These are phyloP conservation scores for Colletotrichum higginsianum DNA, from an alignment of 2,329 filamentous ascomycete species.

Conservation along the genomic window DNA sequence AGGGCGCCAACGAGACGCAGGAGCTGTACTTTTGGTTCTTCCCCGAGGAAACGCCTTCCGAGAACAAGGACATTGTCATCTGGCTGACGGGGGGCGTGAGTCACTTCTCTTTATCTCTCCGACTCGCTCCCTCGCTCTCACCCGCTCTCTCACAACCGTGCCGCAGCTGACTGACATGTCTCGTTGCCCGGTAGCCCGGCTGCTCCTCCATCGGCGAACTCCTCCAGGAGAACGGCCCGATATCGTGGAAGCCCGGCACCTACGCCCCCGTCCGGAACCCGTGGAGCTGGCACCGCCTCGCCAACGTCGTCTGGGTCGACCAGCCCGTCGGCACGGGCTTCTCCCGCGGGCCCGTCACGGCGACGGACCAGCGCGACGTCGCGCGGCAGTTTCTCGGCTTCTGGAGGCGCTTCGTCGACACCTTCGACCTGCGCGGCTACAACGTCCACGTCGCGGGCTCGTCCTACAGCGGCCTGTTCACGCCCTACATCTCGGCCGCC, in stretches of 20 bases:
- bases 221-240: conserved; percentile 83
- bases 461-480: conserved; percentile 77
- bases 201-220: conserved; percentile 77
- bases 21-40: conserved; percentile 78
- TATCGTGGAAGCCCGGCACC: conserved; percentile 80
- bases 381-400: conserved; percentile 82
- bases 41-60: conserved; percentile 62
- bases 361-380: conserved; percentile 77
- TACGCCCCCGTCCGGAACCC: conserved; percentile 74
- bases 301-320: conserved; percentile 84
- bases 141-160: no score
- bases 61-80: conserved; percentile 72
- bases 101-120: background rate
- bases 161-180: no score
- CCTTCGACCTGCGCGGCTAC: conserved; percentile 75
- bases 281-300: conserved; percentile 82
- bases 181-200: conserved; percentile 57
- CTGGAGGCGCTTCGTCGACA: conserved; percentile 82
- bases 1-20: conserved; percentile 56
- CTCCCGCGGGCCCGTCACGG: conserved; percentile 74
- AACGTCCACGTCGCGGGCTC: conserved; percentile 83
- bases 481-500: conserved; percentile 80
- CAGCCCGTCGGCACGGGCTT: conserved; percentile 80
- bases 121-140: no score
- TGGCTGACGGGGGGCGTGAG: conserved; percentile 71